Conservation (phyloP, 2,329 filamentous ascomycete genomes). For the Chalaropsis thielavioides region DNA sequence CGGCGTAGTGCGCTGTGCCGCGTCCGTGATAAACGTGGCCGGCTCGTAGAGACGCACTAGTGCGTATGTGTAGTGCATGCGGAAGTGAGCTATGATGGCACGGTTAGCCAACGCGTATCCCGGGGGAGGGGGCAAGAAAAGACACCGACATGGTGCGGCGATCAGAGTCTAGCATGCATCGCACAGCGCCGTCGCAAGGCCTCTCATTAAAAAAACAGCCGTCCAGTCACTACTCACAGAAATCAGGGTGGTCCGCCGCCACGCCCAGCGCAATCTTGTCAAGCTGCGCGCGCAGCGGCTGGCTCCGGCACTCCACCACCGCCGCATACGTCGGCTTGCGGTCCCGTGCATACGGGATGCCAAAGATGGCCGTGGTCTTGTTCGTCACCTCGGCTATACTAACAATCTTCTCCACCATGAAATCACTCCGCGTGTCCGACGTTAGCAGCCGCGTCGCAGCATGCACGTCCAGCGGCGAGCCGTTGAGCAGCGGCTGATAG, state of each 20-base stretch:
- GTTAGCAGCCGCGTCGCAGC: conserved; percentile 13
- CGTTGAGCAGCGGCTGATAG: conserved; percentile 15
- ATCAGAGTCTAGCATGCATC: too few species aligned
- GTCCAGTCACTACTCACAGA: too few species aligned
- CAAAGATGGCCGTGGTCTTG: conserved; percentile 15
- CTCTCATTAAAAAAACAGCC: too few species aligned
- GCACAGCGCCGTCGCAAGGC: too few species aligned
- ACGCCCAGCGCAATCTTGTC: conserved; percentile 16
- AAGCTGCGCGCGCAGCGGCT: conserved; percentile 12
- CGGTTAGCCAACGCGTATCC: too few species aligned
- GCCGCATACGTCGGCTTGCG: conserved; percentile 16
- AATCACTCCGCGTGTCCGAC: conserved; percentile 13
- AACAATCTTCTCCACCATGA: conserved; percentile 17
- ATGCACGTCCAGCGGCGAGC: conserved; percentile 12
- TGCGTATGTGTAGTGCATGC: conserved; percentile 26
- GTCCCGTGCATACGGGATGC: conserved; percentile 16
- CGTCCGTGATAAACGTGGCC: conserved; percentile 24
- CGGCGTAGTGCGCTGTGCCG: conserved; percentile 21
- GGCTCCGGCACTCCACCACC: conserved; percentile 11
- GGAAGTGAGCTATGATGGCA: conserved; percentile 19
- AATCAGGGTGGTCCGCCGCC: conserved; percentile 13
- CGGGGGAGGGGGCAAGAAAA: too few species aligned
- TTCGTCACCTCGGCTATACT: conserved; percentile 16
- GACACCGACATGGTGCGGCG: too few species aligned
- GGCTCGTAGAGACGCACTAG: conserved; percentile 29